These are phyloP conservation scores for Pichia exigua DNA, from an alignment of 805 yeast species.

Conservation along the genomic window DNA sequence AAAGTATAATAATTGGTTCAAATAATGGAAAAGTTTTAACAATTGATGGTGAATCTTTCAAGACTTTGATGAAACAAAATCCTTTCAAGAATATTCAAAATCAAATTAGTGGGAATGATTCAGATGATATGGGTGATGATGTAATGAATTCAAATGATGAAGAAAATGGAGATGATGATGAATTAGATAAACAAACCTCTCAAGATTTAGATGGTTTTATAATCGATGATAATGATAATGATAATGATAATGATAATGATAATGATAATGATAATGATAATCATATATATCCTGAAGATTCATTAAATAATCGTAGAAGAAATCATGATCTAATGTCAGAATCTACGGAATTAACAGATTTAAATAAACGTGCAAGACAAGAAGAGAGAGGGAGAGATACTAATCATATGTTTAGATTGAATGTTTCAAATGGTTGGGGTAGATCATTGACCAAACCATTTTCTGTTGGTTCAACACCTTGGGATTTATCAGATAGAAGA, in stretches of 20 bases:
- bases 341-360: constrained; percentile 11
- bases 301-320: constrained; percentile 6
- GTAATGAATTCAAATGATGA: constrained; percentile 13
- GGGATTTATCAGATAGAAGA: constrained; percentile 52
- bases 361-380: constrained; percentile 5
- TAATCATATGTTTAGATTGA: neutral
- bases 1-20: constrained; percentile 9
- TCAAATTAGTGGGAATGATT: constrained; percentile 11
- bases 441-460: constrained; percentile 40
- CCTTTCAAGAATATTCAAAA: constrained; percentile 8
- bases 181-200: constrained; percentile 20
- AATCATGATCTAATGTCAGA: constrained; percentile 8
- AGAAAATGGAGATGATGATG: constrained; percentile 19
- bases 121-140: constrained; percentile 17
- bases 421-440: constrained; percentile 8
- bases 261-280: constrained; percentile 53
- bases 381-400: neutral
- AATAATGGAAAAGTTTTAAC: constrained; percentile 8
- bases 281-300: constrained; percentile 1
- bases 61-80: neutral
- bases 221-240: constrained; percentile 58
- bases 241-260: constrained; percentile 40
- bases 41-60: constrained; percentile 10
- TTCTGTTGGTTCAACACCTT: constrained; percentile 87
- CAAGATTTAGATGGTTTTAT: constrained; percentile 44